phyloP scores from a whole-genome alignment of 2,329 filamentous ascomycete species.

The Kalmusia sp. region DNA sequence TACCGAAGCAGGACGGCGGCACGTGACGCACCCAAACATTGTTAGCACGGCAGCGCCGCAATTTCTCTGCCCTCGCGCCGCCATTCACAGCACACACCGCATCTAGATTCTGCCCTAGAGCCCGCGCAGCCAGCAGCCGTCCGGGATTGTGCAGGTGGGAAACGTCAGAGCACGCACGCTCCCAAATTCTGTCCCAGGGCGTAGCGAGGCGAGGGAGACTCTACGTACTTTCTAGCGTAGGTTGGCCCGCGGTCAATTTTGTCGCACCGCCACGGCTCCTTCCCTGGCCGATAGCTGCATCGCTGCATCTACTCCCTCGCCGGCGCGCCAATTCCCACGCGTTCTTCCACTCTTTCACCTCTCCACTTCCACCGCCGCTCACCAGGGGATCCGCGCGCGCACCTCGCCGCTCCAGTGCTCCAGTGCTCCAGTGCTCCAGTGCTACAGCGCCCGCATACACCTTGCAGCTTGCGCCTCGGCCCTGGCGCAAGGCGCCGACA shows the following conservation, averaged over 20 bases:
- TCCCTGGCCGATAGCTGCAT: not conserved
- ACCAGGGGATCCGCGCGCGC: not conserved
- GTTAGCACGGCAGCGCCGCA: slow-evolving; percentile 12
- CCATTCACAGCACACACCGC: slow-evolving; percentile 17
- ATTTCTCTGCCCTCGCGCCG: slow-evolving; percentile 12
- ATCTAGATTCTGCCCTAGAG: slow-evolving; percentile 2
- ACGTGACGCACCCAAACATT: slow-evolving; percentile 1
- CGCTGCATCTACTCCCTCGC: not conserved
- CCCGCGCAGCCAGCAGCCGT: not conserved
- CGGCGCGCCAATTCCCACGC: not conserved
- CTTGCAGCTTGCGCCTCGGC: too few relatives aligned
- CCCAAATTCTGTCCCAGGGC: too few relatives aligned
- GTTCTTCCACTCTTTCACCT: not conserved
- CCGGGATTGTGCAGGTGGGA: not conserved
- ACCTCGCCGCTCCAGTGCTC: not conserved
- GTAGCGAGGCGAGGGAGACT: slow-evolving; percentile 4
- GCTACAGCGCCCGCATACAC: slow-evolving; percentile 1
- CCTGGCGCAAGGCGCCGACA: slow-evolving; percentile 6
- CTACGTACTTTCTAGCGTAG: not conserved
- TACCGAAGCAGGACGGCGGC: slow-evolving; percentile 1
- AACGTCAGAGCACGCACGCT: not conserved
- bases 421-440: slow-evolving; percentile 5
- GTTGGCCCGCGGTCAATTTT: slow-evolving; percentile 7
- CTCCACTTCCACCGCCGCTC: not conserved
- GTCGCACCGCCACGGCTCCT: slow-evolving; percentile 2